A percentile compares a stretch with the other conserved stretches of the same genome.
Conservation (phyloP, 2,329 filamentous ascomycete genomes). For the Zalaria obscura region DNA sequence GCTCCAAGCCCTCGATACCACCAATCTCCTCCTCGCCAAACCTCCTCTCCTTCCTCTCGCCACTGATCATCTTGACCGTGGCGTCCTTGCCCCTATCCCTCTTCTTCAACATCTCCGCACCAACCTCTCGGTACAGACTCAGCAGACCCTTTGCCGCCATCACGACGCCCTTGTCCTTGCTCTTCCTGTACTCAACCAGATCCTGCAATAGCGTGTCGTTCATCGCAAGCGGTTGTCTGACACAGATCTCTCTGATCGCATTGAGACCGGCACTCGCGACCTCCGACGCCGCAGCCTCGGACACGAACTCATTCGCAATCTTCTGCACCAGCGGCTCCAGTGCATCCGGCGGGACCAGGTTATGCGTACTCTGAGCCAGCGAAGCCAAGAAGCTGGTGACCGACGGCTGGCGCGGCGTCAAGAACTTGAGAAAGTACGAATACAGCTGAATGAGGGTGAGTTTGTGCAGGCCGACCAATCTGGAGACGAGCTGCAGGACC, state of each 20-base stretch:
- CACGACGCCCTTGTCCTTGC: constrained; percentile 97
- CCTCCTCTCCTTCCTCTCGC: constrained; percentile 59
- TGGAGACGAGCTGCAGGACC: constrained; percentile 81
- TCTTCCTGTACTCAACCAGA: constrained; percentile 88
- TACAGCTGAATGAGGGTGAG: constrained; percentile 81
- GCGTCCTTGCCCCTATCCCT: constrained; percentile 86
- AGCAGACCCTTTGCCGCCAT: constrained; percentile 93
- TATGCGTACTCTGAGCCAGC: constrained; percentile 82
- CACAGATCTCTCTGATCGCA: constrained; percentile 86
- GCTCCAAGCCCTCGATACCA: constrained; percentile 79
- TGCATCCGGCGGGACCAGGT: constrained; percentile 79
- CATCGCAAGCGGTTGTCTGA: constrained; percentile 89
- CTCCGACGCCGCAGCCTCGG: constrained; percentile 79
- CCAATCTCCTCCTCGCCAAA: constrained; percentile 74
- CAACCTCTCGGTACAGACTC: constrained; percentile 81
- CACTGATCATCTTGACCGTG: constrained; percentile 63
- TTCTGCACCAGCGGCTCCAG: constrained; percentile 84
- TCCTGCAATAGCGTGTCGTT: constrained; percentile 91
- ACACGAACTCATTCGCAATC: constrained; percentile 97
- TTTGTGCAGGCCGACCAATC: constrained; percentile 85
- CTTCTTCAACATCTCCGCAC: constrained; percentile 76
- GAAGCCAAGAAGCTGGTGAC: constrained; percentile 91
- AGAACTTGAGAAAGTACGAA: constrained; percentile 85
- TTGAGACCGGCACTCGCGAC: constrained; percentile 88
- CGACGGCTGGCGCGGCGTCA: constrained; percentile 74